Evolutionary conservation across 345 rosid genomes (phyloP), one percentile per base, ranked within the genome.

Genomic region (Sonneratia alba): DNA sequence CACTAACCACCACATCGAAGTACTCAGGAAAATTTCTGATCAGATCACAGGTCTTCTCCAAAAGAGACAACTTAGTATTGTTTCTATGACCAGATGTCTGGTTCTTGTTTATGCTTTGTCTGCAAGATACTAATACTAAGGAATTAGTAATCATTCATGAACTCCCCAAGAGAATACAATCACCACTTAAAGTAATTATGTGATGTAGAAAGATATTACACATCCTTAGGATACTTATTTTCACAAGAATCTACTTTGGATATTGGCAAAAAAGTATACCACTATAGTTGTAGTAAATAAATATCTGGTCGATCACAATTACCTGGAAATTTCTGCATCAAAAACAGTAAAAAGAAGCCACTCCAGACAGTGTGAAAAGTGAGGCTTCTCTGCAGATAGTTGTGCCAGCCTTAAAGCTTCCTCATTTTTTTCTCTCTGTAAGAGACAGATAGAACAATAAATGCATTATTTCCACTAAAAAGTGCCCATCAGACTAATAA

Each of bases 321-420:
- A 95, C 98, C 99, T 85, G 74, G 98, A 89, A 78, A 92, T 89
- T 63, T 92, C 98, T 57, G 99, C 94, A 77, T 95, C 99, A 77
- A 95, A 95, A 69, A 95, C 99, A 6, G 99, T 92, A 74, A 95
- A 95, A 76, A 92, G 97, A 87, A 92, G 97, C 99, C 97, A 95
- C 81, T 95, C 99, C 75, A 95, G 79, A 84, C 97, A 95, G 79
- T 89, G 96, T 66, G 94, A 90, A 83, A 95, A 95, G 74, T 95
- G 99, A 78, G 97, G 97, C 79, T 90, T 95, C 84, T 89, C 92
- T 22, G 97, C 98, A 48, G 98, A 94, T 81, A 91, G 78, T 67
- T 85, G 93, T 66, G 98, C 98, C 82, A 94, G 81, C 71, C 81
- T 83, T 75, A 94, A 72, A 67, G 98, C 98, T 86, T 94, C 97